A percentile compares a stretch with the other conserved stretches of the same genome.
These are phyloP conservation scores for Nannochloropsis gaditana DNA, from an alignment of 108 stramenopile genomes.

Conservation along the genomic window DNA sequence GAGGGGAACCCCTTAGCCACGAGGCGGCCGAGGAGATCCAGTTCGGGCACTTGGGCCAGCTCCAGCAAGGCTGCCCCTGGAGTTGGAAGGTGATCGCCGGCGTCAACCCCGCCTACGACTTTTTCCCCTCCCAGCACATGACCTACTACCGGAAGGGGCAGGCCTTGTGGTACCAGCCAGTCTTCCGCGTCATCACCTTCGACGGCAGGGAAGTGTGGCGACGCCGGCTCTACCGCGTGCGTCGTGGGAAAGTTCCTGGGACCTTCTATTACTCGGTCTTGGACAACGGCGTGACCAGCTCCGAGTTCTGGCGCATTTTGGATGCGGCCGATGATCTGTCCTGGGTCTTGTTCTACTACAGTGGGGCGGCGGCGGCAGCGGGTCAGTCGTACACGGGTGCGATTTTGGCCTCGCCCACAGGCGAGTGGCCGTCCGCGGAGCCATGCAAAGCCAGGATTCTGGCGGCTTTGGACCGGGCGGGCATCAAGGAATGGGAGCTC, in stretches of 20 bases:
- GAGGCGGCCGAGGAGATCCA: constrained; percentile 64
- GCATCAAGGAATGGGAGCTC: constrained; percentile 81
- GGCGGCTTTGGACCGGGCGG: constrained; percentile 62
- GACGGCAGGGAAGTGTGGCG: constrained; percentile 80
- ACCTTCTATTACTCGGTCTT: constrained; percentile 54
- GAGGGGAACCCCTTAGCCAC: constrained; percentile 63
- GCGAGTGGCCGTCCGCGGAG: constrained; percentile 59
- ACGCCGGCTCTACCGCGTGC: constrained; percentile 72
- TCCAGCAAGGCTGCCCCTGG: constrained; percentile 46
- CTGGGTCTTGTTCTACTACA: constrained; percentile 84
- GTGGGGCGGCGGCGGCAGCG: constrained; percentile 79
- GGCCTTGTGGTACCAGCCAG: constrained; percentile 89
- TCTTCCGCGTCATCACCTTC: constrained; percentile 84
- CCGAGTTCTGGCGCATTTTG: constrained; percentile 87
- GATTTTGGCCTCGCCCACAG: constrained; percentile 79
- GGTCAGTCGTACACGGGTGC: constrained; percentile 83
- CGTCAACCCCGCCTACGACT: constrained; percentile 69
- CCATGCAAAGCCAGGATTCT: constrained; percentile 56
- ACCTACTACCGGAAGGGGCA: constrained; percentile 60
- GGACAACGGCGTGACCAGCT: constrained; percentile 77
- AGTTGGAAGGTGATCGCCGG: constrained; percentile 77
- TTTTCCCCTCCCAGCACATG: constrained; percentile 88
- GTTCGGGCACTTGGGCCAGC: constrained; percentile 60
- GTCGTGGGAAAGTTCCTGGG: neutral
- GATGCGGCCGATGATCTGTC: constrained; percentile 80